Evolutionary conservation across 2,329 filamentous ascomycete genomes (phyloP), one percentile per base, ranked within the genome.

Genomic region (Penicillium sclerotiorum): DNA sequence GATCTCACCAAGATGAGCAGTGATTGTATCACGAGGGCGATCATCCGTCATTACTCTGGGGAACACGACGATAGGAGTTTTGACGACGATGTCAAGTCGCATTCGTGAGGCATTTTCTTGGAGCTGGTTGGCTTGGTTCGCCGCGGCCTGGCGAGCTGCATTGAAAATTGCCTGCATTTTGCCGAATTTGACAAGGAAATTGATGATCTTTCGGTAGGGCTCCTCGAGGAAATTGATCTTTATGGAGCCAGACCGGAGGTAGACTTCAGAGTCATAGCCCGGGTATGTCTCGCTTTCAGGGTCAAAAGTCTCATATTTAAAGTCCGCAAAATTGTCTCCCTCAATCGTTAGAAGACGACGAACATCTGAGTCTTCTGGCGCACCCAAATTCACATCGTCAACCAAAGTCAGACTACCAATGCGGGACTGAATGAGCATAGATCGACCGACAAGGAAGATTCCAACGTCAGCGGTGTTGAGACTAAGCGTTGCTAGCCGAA

Each of bases 111-210:
- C 89, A 64, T 86, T 92, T 64, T 97, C 88, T 65, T 97, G 94
- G 5, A 99, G 83, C 65, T 96, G 92, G 50, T 84, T 95, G 8
- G 94, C 95, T 69, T 96, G 92, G 54, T 89, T 93, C 32, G 94
- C 90, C 2, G 95, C 94, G 32, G 93, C 95, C 71, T 96, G 90
- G 27, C 95, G 85, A 11, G 95, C 94, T 35, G 94, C 93, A 66
- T 99, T 99, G 77, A 96, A 99, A 45, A 99, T 88, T 18, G 94
- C 93, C 72, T 99, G 94, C 94, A 99, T 99, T 73, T 95, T 96
- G 53, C 95, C 94, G 69, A 99, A 99, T 64, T 99, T 99, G 69
- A 99, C 91, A 36, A 95, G 79, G 71, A 99, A 99, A 59, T 95
- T 90, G 71, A 99, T 90, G 57, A 99, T 97, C 73, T 97, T 97